Evolutionary conservation across 2,329 filamentous ascomycete species (phyloP).

Genomic region (Zymoseptoria brevis): DNA sequence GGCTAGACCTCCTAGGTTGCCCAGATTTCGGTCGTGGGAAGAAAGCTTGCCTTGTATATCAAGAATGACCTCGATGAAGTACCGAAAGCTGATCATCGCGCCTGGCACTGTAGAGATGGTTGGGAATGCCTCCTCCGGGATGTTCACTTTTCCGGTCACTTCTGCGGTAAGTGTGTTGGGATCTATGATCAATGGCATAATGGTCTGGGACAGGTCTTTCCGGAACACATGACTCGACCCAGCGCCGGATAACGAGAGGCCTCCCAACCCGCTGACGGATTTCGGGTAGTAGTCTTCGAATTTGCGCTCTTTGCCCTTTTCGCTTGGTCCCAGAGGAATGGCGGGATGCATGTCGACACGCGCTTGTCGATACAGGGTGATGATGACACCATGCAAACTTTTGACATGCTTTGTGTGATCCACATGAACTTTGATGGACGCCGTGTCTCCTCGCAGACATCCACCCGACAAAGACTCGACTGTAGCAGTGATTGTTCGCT

Average conservation of each 20-base stretch:
- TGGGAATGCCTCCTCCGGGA: conserved; percentile 86
- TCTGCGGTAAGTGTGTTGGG: conserved; percentile 68
- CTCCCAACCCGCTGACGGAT: conserved; percentile 77
- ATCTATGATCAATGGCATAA: conserved; percentile 81
- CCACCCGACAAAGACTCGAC: conserved; percentile 76
- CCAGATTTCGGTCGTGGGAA: conserved; percentile 53
- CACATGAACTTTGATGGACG: conserved; percentile 72
- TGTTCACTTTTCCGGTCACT: conserved; percentile 72
- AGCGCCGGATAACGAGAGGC: conserved; percentile 76
- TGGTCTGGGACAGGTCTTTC: conserved; percentile 85
- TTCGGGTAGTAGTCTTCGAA: conserved; percentile 81
- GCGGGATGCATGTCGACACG: conserved; percentile 73
- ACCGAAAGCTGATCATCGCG: conserved; percentile 90
- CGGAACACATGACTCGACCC: conserved; percentile 88
- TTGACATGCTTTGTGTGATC: conserved; percentile 84
- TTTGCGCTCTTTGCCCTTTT: conserved; percentile 59
- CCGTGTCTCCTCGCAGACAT: conserved; percentile 73
- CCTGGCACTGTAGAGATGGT: conserved; percentile 86
- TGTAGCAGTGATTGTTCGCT: conserved; percentile 74
- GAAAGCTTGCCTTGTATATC: conserved; percentile 83
- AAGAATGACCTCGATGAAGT: conserved; percentile 85
- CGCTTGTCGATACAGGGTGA: conserved; percentile 85
- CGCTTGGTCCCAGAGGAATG: conserved; percentile 52
- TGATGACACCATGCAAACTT: conserved; percentile 84
- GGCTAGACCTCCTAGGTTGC: conserved; percentile 20